Conservation (phyloP, 1,284 basidiomycete species). For the Chiua sp. region DNA sequence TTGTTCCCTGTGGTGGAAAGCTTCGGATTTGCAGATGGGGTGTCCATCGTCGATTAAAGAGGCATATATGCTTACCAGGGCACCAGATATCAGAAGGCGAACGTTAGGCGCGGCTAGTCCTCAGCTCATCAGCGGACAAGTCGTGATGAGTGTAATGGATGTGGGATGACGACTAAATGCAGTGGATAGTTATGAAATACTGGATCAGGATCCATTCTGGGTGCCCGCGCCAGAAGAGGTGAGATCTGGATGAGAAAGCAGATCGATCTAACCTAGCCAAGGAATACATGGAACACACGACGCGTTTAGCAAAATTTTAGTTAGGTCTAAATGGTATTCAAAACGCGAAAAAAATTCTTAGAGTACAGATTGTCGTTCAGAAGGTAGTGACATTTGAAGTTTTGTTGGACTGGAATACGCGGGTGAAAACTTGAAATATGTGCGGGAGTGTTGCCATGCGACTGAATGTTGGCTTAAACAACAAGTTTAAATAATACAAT, state of each 20-base stretch:
- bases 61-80: slow-evolving; percentile 9
- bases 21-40: slow-evolving; percentile 97
- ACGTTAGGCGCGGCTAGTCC: slow-evolving; percentile 98
- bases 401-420: too few species aligned
- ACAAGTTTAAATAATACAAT: too few species aligned
- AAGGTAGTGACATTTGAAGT: too few species aligned
- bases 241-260: slow-evolving; percentile 94
- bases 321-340: too few species aligned
- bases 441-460: too few species aligned
- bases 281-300: slow-evolving; percentile 96
- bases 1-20: slow-evolving; percentile 96
- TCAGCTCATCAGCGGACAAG: slow-evolving; percentile 93
- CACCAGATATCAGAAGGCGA: slow-evolving; percentile 87
- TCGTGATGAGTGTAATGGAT: not conserved
- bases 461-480: too few species aligned
- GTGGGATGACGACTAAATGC: slow-evolving; percentile 22
- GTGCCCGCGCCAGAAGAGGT: slow-evolving; percentile 98
- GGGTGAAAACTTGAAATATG: too few species aligned
- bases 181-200: slow-evolving; percentile 73
- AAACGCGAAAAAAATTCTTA: too few species aligned
- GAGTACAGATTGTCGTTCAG: too few species aligned
- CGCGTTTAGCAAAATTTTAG: too few species aligned
- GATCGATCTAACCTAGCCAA: slow-evolving; percentile 96
- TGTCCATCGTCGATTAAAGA: slow-evolving; percentile 12
- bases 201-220: slow-evolving; percentile 98